Evolutionary conservation across 768 basidiomycete genomes (phyloP).

Genomic region (Lactarius tabidus): DNA sequence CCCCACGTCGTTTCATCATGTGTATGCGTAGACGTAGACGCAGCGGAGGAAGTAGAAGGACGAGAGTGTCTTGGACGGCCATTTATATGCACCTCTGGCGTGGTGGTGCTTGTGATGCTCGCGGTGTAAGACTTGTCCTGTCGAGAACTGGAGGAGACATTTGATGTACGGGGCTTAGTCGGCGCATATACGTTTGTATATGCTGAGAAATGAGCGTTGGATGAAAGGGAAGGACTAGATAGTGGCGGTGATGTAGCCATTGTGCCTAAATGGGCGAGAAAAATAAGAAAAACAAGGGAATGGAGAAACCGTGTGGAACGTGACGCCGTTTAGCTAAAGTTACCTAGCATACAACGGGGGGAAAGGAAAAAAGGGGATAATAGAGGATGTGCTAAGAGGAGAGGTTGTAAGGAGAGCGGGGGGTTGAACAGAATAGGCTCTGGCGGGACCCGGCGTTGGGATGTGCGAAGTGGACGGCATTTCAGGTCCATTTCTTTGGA

Average conservation of each 20-base stretch:
- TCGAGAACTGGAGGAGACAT: conserved; percentile 7
- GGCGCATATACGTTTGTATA: conserved; percentile 8
- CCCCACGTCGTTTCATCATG: conserved; percentile 54
- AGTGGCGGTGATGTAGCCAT: conserved; percentile 20
- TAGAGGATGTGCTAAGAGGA: not conserved
- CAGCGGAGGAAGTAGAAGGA: conserved; percentile 15
- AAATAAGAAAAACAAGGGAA: not conserved
- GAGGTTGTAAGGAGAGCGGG: not conserved
- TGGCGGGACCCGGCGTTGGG: not conserved
- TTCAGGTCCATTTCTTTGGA: conserved; percentile 2
- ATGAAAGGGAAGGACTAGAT: conserved; percentile 24
- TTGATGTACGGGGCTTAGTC: conserved; percentile 4
- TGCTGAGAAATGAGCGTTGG: conserved; percentile 24
- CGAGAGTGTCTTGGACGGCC: conserved; percentile 25
- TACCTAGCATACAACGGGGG: conserved; percentile 5
- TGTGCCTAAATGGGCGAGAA: conserved; percentile 11
- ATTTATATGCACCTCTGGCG: conserved; percentile 32
- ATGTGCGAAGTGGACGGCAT: not conserved
- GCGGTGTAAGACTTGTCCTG: conserved; percentile 7
- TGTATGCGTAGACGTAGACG: conserved; percentile 3
- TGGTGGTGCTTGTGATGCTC: conserved; percentile 10
- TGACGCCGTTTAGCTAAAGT: not conserved
- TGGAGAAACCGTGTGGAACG: not conserved
- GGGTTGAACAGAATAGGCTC: not conserved
- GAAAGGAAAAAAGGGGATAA: not conserved